Base-by-base conservation (phyloP, 306 rosid species). In the Trifolium fragiferum region DNA sequence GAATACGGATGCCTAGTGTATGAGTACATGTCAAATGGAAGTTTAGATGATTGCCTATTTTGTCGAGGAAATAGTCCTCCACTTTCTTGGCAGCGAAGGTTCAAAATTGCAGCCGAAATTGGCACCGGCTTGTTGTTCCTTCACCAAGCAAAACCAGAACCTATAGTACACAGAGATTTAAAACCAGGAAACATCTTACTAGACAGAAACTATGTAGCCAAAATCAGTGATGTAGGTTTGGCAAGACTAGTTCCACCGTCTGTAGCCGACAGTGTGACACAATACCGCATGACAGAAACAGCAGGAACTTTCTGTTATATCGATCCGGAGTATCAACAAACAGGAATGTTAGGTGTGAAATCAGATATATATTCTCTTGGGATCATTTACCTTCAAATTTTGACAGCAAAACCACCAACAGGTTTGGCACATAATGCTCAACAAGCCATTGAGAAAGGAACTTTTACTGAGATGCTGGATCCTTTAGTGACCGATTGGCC, bases 241-340 rank as follows among this genome's bases (percentile, higher is more conserved):
- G 97, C 97, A 1, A 83, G 98, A 81, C 92, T 93, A 27, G 96
- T 93, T 19, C 98, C 98, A 7, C 92, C 94, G 13, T 51, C 90
- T 5, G 75, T 89, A 8, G 92, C 94, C 0, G 94, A 93, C 67
- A 69, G 0, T 0, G 96, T 88, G 68, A 91, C 98, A 1, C 97
- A 93, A 49, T 93, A 91, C 18, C 91, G 78, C 11, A 83, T 93
- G 96, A 93, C 98, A 33, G 87, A 97, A 4, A 84, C 97, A 0
- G 98, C 98, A 0, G 98, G 98, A 63, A 93, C 98, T 0, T 93
- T 93, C 89, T 93, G 97, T 84, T 93, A 93, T 60, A 93, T 93
- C 7, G 98, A 93, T 53, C 98, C 98, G 2, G 98, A 93, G 80
- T 93, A 93, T 78, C 98, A 93, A 75, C 98, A 93, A 51, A 89